These are phyloP conservation scores for Yarrowia osloensis DNA, from an alignment of 805 yeast species.

Conservation along the genomic window DNA sequence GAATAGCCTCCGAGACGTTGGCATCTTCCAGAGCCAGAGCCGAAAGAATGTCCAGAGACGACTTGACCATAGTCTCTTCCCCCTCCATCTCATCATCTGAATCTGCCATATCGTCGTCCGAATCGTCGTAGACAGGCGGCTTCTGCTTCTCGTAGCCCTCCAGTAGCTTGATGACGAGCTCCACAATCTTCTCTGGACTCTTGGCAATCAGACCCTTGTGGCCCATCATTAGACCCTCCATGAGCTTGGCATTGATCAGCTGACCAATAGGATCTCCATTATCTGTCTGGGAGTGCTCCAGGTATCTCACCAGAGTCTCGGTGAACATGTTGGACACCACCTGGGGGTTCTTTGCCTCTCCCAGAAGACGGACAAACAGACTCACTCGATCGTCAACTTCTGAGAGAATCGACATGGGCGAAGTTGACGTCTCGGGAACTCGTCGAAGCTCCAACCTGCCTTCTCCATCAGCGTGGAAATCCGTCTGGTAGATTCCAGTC, in stretches of 20 bases:
- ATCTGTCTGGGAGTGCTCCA: not conserved
- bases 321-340: conserved; percentile 12
- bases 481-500: conserved; percentile 11
- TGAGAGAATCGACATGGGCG: conserved; percentile 1
- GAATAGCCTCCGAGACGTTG: conserved; percentile 7
- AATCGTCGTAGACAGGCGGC: not conserved
- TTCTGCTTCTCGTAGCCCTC: not conserved
- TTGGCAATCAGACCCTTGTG: conserved; percentile 33
- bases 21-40: conserved; percentile 21
- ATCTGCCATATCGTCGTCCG: conserved; percentile 32
- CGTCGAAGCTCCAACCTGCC: not conserved
- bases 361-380: conserved; percentile 7
- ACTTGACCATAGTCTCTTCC: conserved; percentile 29
- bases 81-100: conserved; percentile 29
- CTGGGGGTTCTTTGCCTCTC: conserved; percentile 20
- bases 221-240: conserved; percentile 34
- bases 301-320: not conserved
- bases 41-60: not conserved
- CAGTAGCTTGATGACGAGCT: conserved; percentile 41
- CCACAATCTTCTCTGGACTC: conserved; percentile 1
- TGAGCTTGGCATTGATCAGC: conserved; percentile 26
- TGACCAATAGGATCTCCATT: not conserved
- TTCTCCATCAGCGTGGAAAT: conserved; percentile 1
- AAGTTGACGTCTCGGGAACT: not conserved
- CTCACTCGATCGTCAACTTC: conserved; percentile 21